Conservation (phyloP, 2,329 filamentous ascomycete genomes). For the Xylariomycetidae sp. region DNA sequence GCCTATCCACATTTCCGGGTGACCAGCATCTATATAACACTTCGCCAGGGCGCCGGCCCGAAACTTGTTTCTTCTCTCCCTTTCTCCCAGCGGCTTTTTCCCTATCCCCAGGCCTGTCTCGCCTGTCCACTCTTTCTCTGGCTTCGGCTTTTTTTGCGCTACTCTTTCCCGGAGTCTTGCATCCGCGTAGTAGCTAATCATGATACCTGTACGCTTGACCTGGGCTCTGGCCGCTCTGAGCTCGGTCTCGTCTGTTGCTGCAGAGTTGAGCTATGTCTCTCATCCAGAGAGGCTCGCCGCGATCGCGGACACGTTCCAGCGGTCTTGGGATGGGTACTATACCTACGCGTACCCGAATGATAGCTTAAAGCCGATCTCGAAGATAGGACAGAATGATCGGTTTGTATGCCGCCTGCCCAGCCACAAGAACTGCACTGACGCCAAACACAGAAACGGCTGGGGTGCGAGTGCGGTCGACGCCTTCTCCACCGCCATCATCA, state of each 20-base stretch:
- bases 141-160: conserved; percentile 6
- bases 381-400: conserved; percentile 63
- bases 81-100: conserved; percentile 8
- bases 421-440: conserved; percentile 11
- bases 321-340: conserved; percentile 68
- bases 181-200: conserved; percentile 12
- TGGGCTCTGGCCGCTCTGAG: conserved; percentile 15
- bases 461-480: conserved; percentile 78
- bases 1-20: too few species aligned
- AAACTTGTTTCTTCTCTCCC: conserved; percentile 3
- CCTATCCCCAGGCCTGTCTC: conserved; percentile 3
- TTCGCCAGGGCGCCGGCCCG: background rate
- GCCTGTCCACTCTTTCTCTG: conserved; percentile 12
- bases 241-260: conserved; percentile 14
- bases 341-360: conserved; percentile 73
- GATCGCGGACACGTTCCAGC: conserved; percentile 62
- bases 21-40: too few species aligned
- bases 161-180: conserved; percentile 6
- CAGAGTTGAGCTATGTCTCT: conserved; percentile 20
- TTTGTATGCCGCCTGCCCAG: conserved; percentile 29
- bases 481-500: conserved; percentile 71
- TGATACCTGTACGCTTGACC: conserved; percentile 19
- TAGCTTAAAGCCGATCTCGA: conserved; percentile 63
- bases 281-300: conserved; percentile 45
- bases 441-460: conserved; percentile 64